These are phyloP conservation scores for Leishmania braziliensis DNA, from an alignment of 208 protist genomes.

Conservation along the genomic window DNA sequence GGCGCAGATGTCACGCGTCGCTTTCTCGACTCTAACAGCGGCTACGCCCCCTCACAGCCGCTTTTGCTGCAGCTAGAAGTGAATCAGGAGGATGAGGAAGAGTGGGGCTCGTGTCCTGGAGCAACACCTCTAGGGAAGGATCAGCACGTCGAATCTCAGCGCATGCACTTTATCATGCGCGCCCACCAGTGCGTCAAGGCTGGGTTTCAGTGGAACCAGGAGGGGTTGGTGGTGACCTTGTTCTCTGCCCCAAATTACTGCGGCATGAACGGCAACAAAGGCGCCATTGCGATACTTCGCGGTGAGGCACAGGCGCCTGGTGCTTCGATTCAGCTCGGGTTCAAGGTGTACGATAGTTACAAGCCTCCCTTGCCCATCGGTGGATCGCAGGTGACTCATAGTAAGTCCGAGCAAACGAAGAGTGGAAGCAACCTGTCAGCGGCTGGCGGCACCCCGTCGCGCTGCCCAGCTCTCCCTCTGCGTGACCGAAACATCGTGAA, in stretches of 20 bases:
- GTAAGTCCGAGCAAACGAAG: not conserved
- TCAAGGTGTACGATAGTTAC: conserved; percentile 62
- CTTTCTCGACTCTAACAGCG: conserved; percentile 75
- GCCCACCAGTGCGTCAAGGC: conserved; percentile 94
- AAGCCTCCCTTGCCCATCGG: conserved; percentile 12
- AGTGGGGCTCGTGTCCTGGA: not conserved
- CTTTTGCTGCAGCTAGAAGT: conserved; percentile 13
- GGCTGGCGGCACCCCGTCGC: not conserved
- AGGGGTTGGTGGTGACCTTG: conserved; percentile 57
- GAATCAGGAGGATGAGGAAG: not conserved
- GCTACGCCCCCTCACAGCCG: conserved; percentile 36
- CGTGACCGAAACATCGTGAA: conserved; percentile 46
- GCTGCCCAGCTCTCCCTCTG: not conserved
- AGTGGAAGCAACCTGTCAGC: conserved; percentile 3
- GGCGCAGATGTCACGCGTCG: conserved; percentile 65
- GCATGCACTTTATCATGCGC: conserved; percentile 94
- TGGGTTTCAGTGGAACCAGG: conserved; percentile 69
- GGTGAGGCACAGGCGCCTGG: conserved; percentile 9
- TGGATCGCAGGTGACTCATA: conserved; percentile 11
- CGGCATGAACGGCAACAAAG: conserved; percentile 67
- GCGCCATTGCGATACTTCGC: conserved; percentile 69
- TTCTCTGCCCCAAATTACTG: conserved; percentile 92
- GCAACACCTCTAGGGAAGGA: not conserved
- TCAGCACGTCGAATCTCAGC: conserved; percentile 17
- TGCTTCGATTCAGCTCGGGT: conserved; percentile 25